Percentiles rank a stretch among this genome's conserved stretches.
phyloP scores from a whole-genome alignment of 495 filamentous ascomycete species.

The Neurospora sp. region DNA sequence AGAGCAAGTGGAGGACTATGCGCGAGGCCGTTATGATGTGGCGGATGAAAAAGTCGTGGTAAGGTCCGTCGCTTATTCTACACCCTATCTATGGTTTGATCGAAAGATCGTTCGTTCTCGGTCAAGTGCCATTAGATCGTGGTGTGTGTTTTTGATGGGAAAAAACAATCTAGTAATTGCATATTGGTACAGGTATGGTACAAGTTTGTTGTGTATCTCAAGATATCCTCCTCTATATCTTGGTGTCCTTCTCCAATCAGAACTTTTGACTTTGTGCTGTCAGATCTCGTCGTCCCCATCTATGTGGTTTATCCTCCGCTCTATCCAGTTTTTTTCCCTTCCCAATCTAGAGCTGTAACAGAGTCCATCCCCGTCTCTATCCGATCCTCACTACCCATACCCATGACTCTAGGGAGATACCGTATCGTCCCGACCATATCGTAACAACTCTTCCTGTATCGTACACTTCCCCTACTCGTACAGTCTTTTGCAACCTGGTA shows the following conservation, averaged over 20 bases:
- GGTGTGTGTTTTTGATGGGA: not conserved
- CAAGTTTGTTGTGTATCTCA: not conserved
- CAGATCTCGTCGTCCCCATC: not conserved
- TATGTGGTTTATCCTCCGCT: not conserved
- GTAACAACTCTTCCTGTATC: not conserved
- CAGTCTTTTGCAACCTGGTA: not conserved
- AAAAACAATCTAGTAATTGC: not conserved
- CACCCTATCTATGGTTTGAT: too few relatives aligned
- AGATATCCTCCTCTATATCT: not conserved
- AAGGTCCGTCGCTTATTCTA: too few relatives aligned
- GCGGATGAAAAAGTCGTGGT: too few relatives aligned
- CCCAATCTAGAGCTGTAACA: not conserved
- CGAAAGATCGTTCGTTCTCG: too few relatives aligned
- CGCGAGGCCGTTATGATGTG: too few relatives aligned
- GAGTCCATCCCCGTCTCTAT: not conserved
- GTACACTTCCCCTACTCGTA: not conserved
- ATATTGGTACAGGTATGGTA: not conserved
- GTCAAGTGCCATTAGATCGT: not conserved
- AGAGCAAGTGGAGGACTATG: too few relatives aligned
- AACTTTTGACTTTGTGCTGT: rapidly evolving
- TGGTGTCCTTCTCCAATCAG: not conserved
- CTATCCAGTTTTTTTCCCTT: not conserved
- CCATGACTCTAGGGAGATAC: not conserved
- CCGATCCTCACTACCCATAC: not conserved
- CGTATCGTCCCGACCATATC: not conserved